Percentiles rank a stretch among this genome's conserved stretches.
These are phyloP conservation scores for Cyberlindnera euphorbiiphila DNA, from an alignment of 805 yeast species.

Conservation along the genomic window DNA sequence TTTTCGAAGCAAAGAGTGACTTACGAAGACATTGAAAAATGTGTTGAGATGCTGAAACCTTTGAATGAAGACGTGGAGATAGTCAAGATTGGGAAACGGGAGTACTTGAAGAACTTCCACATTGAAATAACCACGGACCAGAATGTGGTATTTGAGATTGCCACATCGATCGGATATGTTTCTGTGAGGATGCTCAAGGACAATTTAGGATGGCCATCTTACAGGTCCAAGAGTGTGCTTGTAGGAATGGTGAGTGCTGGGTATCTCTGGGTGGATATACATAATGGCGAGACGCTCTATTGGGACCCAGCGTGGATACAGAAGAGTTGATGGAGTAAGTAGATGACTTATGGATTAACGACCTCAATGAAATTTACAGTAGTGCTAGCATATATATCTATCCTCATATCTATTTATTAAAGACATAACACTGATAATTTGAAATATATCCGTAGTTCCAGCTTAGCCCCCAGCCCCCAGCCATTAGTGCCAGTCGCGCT, in stretches of 20 bases:
- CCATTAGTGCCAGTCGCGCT: too few relatives aligned
- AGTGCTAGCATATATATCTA: too few relatives aligned
- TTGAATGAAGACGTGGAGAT: conserved; percentile 73
- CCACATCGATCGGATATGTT: conserved; percentile 75
- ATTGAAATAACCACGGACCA: conserved; percentile 67
- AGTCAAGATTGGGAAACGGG: conserved; percentile 48
- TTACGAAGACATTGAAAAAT: conserved; percentile 51
- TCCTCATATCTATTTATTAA: too few relatives aligned
- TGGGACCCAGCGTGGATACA: conserved; percentile 78
- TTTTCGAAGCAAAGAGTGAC: conserved; percentile 31
- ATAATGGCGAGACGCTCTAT: conserved; percentile 40
- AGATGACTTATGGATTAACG: too few relatives aligned
- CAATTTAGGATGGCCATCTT: conserved; percentile 70
- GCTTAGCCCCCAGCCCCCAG: too few relatives aligned
- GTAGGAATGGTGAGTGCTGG: conserved; percentile 82
- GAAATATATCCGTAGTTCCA: too few relatives aligned
- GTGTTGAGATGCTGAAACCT: conserved; percentile 48
- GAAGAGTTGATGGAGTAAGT: conserved; percentile 2
- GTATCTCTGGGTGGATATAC: conserved; percentile 76
- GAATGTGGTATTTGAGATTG: conserved; percentile 64
- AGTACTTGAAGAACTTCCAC: conserved; percentile 54
- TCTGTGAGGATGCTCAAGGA: conserved; percentile 60
- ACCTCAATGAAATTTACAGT: too few relatives aligned
- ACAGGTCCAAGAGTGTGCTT: conserved; percentile 58
- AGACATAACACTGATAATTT: too few relatives aligned